Evolutionary conservation across 164 flowering plant species (phyloP).

Genomic region (Annona squamosa): DNA sequence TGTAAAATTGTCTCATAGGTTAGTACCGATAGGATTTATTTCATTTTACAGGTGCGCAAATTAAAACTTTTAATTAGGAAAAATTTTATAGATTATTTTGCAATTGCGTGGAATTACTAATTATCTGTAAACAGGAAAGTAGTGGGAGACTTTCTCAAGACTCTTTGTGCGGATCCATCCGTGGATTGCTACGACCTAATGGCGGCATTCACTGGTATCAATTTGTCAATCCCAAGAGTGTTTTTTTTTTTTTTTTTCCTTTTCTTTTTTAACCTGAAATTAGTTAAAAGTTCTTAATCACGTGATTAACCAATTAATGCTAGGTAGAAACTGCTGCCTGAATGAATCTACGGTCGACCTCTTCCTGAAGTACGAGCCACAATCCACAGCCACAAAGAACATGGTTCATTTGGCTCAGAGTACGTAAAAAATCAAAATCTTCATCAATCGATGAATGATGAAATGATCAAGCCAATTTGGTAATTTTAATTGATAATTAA

Average conservation of each 20-base stretch:
- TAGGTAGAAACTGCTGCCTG: slow-evolving; percentile 64
- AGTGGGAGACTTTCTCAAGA: slow-evolving; percentile 32
- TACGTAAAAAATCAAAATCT: slow-evolving; percentile 22
- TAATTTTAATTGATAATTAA: too few species aligned
- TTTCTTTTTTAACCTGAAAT: too few species aligned
- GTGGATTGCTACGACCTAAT: slow-evolving; percentile 57
- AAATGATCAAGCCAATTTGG: too few species aligned
- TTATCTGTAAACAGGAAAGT: slow-evolving; percentile 22
- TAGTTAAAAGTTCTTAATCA: too few species aligned
- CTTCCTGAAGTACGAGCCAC: slow-evolving; percentile 57
- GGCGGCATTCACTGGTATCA: slow-evolving; percentile 23
- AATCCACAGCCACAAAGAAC: slow-evolving; percentile 63
- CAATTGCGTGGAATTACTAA: not conserved
- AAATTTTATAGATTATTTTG: not conserved
- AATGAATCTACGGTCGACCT: slow-evolving; percentile 51
- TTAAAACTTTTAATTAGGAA: too few species aligned
- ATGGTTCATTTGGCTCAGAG: slow-evolving; percentile 74
- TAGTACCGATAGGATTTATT: too few species aligned
- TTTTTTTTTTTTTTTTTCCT: too few species aligned
- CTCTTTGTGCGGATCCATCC: slow-evolving; percentile 40
- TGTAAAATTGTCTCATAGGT: too few species aligned
- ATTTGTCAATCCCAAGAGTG: too few species aligned
- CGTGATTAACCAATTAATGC: not conserved
- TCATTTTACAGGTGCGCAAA: too few species aligned
- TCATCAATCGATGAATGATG: too few species aligned